Conservation (phyloP, 2,329 filamentous ascomycete genomes). For the Paecilomyces formosus region DNA sequence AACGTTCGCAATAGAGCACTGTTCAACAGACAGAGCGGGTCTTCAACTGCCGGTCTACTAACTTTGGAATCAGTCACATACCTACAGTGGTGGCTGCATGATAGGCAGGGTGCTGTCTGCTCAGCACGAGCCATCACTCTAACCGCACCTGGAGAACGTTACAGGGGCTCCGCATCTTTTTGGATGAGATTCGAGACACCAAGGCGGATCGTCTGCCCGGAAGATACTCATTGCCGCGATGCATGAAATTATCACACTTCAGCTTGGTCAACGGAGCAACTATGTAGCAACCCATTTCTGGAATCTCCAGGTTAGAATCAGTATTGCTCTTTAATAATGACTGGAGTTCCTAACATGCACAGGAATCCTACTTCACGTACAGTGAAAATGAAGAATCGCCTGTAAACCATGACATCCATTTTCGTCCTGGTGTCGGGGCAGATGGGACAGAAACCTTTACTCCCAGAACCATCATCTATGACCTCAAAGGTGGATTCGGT, state of each 20-base stretch:
- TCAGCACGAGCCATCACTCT: background rate
- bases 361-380: slow-evolving; percentile 99
- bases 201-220: background rate
- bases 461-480: slow-evolving; percentile 85
- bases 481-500: slow-evolving; percentile 89
- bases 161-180: background rate
- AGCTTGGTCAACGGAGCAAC: slow-evolving; percentile 88
- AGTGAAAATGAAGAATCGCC: slow-evolving; percentile 56
- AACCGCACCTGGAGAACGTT: background rate
- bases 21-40: background rate
- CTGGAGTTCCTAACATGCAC: slow-evolving; percentile 3
- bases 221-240: slow-evolving; percentile 41
- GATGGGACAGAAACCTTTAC: slow-evolving; percentile 89
- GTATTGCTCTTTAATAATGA: slow-evolving; percentile 2
- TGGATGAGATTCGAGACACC: background rate
- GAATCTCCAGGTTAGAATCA: slow-evolving; percentile 68
- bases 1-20: background rate
- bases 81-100: background rate
- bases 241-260: slow-evolving; percentile 92
- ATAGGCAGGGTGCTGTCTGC: background rate
- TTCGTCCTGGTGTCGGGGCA: slow-evolving; percentile 71
- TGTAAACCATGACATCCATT: slow-evolving; percentile 80
- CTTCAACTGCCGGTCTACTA: background rate
- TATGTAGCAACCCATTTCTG: slow-evolving; percentile 95
- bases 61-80: background rate